These are phyloP conservation scores for Epichloe aotearoae DNA, from an alignment of 2,329 filamentous ascomycete genomes.

Conservation along the genomic window DNA sequence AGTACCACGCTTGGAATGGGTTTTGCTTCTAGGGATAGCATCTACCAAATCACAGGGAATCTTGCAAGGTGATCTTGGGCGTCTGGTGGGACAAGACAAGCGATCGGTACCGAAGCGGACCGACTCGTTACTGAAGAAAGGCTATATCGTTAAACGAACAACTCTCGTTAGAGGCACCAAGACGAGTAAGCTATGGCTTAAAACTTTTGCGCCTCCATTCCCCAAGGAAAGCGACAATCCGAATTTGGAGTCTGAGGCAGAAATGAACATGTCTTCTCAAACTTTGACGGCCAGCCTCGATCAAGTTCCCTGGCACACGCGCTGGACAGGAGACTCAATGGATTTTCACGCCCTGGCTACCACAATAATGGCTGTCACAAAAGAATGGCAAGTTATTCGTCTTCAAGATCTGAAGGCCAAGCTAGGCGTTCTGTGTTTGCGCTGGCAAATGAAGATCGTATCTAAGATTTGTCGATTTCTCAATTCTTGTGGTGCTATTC, in stretches of 20 bases:
- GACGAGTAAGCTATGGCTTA: constrained; percentile 50
- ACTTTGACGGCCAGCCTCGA: constrained; percentile 32
- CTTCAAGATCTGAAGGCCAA: constrained; percentile 45
- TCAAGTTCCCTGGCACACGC: constrained; percentile 40
- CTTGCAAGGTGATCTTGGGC: constrained; percentile 45
- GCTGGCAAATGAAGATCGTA: constrained; percentile 47
- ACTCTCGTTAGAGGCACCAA: constrained; percentile 44
- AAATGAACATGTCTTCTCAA: constrained; percentile 26
- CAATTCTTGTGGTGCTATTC: constrained; percentile 39
- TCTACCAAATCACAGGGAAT: constrained; percentile 41
- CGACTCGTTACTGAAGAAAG: constrained; percentile 43
- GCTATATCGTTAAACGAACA: constrained; percentile 48
- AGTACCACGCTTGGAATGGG: constrained; percentile 46
- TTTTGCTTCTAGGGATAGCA: constrained; percentile 43
- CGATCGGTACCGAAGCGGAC: constrained; percentile 49
- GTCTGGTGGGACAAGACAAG: constrained; percentile 47
- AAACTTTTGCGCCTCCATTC: constrained; percentile 36
- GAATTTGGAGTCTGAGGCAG: constrained; percentile 13
- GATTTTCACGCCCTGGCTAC: constrained; percentile 44
- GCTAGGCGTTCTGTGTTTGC: constrained; percentile 39
- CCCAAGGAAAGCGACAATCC: constrained; percentile 19
- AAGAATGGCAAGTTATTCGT: constrained; percentile 45
- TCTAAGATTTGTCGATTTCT: constrained; percentile 46
- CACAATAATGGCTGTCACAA: constrained; percentile 42
- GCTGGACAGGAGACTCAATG: constrained; percentile 45